Evolutionary conservation across 345 rosid species (phyloP).

Genomic region (Rhizophora mangle): DNA sequence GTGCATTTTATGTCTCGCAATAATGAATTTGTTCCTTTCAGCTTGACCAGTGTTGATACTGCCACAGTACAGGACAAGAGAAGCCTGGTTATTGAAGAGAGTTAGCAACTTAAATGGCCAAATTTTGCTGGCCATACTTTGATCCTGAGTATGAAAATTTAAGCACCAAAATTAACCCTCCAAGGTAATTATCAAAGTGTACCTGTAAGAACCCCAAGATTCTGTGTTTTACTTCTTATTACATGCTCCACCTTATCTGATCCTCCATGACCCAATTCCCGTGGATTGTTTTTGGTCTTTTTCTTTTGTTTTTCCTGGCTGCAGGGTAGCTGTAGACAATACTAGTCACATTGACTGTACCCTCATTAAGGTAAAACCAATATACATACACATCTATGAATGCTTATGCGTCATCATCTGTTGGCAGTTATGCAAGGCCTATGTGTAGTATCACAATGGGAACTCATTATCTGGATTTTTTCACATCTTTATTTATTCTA

Average conservation of each 20-base stretch:
- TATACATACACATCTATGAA: not conserved
- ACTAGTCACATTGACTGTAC: constrained; percentile 65
- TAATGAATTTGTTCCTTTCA: not conserved
- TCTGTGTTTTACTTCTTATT: not conserved
- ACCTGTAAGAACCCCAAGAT: not conserved
- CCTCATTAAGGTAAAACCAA: constrained; percentile 59
- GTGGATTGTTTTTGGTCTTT: not conserved
- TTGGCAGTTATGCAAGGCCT: not conserved
- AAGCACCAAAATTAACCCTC: constrained; percentile 86
- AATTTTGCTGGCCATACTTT: constrained; percentile 80
- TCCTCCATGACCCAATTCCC: not conserved
- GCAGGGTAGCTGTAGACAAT: constrained; percentile 89
- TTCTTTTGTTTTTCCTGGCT: constrained; percentile 3
- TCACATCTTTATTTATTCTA: not conserved
- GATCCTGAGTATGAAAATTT: constrained; percentile 95
- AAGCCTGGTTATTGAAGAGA: constrained; percentile 9
- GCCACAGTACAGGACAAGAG: constrained; percentile 10
- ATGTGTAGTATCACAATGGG: not conserved
- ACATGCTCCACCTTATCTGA: too few relatives aligned
- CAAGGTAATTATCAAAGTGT: constrained; percentile 44
- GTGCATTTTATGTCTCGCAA: not conserved
- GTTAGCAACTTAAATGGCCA: constrained; percentile 49
- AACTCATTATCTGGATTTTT: not conserved
- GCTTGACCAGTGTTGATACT: not conserved
- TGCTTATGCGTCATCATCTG: not conserved